Evolutionary conservation across 768 basidiomycete species (phyloP).

Genomic region (Xanthoconium stramineum): DNA sequence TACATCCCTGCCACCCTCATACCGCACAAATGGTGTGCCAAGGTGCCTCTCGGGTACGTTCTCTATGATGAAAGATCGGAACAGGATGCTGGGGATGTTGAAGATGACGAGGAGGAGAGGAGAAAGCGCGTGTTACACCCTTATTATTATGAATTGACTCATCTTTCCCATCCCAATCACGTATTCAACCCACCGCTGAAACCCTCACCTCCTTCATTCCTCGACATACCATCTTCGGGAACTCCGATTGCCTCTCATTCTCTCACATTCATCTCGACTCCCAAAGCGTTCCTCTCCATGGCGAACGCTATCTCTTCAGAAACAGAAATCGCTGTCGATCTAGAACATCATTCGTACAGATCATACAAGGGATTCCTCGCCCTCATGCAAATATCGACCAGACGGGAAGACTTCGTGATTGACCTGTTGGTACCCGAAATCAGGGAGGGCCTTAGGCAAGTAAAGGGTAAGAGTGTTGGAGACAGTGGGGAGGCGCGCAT

Average conservation of each 20-base stretch:
- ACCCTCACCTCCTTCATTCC: constrained; percentile 52
- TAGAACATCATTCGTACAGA: constrained; percentile 91
- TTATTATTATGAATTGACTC: constrained; percentile 81
- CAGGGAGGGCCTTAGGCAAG: constrained; percentile 65
- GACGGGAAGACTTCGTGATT: constrained; percentile 82
- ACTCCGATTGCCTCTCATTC: constrained; percentile 27
- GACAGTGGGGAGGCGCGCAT: constrained; percentile 13
- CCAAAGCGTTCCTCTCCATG: constrained; percentile 55
- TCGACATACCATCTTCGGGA: constrained; percentile 48
- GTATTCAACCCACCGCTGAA: constrained; percentile 52
- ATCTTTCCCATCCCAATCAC: constrained; percentile 66
- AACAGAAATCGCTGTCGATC: constrained; percentile 87
- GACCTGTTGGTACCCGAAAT: constrained; percentile 66
- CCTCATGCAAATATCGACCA: constrained; percentile 87
- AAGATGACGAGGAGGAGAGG: constrained; percentile 21
- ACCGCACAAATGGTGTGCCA: constrained; percentile 75
- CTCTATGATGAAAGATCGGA: constrained; percentile 31
- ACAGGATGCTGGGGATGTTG: constrained; percentile 22
- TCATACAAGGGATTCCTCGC: constrained; percentile 87
- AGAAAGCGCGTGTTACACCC: constrained; percentile 52
- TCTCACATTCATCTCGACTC: constrained; percentile 68
- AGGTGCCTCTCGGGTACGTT: constrained; percentile 74
- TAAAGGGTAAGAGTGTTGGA: constrained; percentile 42
- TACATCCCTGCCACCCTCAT: constrained; percentile 64
- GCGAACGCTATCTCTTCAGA: constrained; percentile 60